Evolutionary conservation across 139 green algal species (phyloP), one percentile per base, ranked within the genome.

Genomic region (Diplosphaera chodatii): DNA sequence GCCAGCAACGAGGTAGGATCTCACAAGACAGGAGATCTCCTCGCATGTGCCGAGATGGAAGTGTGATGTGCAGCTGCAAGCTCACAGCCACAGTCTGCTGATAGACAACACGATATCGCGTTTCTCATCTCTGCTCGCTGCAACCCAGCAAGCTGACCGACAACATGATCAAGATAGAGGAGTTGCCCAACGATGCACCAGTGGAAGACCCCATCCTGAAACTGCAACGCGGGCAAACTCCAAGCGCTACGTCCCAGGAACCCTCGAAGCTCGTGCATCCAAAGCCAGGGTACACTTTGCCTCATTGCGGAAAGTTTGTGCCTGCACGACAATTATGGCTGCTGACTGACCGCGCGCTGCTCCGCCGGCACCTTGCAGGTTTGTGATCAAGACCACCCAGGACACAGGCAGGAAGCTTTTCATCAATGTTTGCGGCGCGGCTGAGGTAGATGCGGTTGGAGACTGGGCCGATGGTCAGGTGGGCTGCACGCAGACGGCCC

Each of bases 361-460:
- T 32, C 4, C 59, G 8, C 2, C 59, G n/a, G 25, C 3, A n/a
- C n/a, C n/a, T n/a, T 13, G 37, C 80, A 91, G 86, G 27, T 92
- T 90, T 77, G 87, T 92, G 25, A 74, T 92, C 13, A 92, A 92
- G 71, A 92, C 85, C 0, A 67, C 69, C n/a, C 83, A 89, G 37
- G 66, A 77, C n/a, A 59, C 69, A 21, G 79, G 80, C 1, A 22
- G 32, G 25, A 92, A 92, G 74, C 80, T 91, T 1, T 93, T 93
- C 64, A 86, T 93, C 73, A 93, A 93, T 65, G 77, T 93, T n/a
- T 91, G 86, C 34, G 70, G 80, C 40, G 75, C 73, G 30, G 63
- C 74, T 4, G 73, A 84, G 33, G 77, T 92, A 23, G 70, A 83
- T 2, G 77, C 85, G 23, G 83, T 84, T 18, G 75, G 79, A 15